Conservation (phyloP, 805 yeast species). For the Candida maltosa region DNA sequence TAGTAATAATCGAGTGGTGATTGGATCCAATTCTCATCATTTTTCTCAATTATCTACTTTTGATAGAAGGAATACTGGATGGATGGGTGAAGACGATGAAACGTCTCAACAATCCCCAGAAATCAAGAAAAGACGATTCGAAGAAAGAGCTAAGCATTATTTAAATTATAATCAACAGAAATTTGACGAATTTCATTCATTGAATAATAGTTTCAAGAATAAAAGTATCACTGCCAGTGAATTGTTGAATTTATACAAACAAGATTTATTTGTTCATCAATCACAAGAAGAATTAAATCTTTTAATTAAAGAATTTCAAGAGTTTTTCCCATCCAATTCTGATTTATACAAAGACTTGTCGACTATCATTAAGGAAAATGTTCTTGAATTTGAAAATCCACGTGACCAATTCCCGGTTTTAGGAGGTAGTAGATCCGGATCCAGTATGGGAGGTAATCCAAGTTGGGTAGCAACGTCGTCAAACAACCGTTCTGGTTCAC, state of each 20-base stretch:
- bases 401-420: slow-evolving; percentile 49
- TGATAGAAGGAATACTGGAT: slow-evolving; percentile 12
- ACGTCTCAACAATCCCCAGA: slow-evolving; percentile 29
- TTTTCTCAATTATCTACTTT: slow-evolving; percentile 67
- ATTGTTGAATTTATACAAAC: slow-evolving; percentile 43
- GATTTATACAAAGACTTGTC: slow-evolving; percentile 36
- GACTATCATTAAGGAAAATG: slow-evolving; percentile 18
- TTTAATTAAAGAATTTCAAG: slow-evolving; percentile 58
- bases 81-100: slow-evolving; percentile 23
- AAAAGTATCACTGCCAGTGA: slow-evolving; percentile 46
- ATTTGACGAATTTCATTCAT: slow-evolving; percentile 45
- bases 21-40: slow-evolving; percentile 38
- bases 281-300: slow-evolving; percentile 50
- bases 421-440: slow-evolving; percentile 27
- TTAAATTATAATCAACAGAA: slow-evolving; percentile 49
- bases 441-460: slow-evolving; percentile 7
- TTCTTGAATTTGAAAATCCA: slow-evolving; percentile 11
- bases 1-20: slow-evolving; percentile 41
- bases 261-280: slow-evolving; percentile 40
- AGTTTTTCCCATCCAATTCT: slow-evolving; percentile 49
- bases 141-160: slow-evolving; percentile 83
- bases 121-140: slow-evolving; percentile 59
- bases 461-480: slow-evolving; percentile 10
- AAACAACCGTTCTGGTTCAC: slow-evolving; percentile 5
- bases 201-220: slow-evolving; percentile 47